A percentile compares a stretch with the other conserved stretches of the same genome.
Evolutionary conservation across 148 eudicot genomes (phyloP).

Genomic region (Rhododendron williamsianum): DNA sequence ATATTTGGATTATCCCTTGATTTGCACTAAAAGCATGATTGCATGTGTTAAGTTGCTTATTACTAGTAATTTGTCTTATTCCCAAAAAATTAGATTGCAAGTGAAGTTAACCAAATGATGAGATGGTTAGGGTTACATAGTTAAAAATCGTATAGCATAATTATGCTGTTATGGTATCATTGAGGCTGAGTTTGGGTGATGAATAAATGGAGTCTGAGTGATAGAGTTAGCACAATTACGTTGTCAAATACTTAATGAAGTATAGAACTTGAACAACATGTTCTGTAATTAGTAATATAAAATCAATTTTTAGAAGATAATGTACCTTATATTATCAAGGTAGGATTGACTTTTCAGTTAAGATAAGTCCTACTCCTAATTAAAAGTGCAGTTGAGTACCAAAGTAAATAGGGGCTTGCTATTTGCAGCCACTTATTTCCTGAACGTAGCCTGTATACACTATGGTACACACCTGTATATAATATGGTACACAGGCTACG

Average conservation of each 20-base stretch:
- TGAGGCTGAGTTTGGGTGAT: neutral
- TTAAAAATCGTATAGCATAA: neutral
- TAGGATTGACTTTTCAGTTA: neutral
- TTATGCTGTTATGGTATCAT: neutral
- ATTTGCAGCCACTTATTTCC: too few relatives aligned
- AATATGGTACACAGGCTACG: too few relatives aligned
- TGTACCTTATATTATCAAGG: neutral
- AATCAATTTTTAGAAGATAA: neutral
- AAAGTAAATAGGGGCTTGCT: too few relatives aligned
- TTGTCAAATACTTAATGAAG: neutral
- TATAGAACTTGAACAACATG: too few relatives aligned
- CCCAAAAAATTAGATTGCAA: neutral
- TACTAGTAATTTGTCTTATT: too few relatives aligned
- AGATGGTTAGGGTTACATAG: neutral
- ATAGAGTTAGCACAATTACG: neutral
- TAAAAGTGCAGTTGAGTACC: neutral
- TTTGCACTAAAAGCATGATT: neutral
- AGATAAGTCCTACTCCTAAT: too few relatives aligned
- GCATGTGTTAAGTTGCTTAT: too few relatives aligned
- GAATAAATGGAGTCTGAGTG: neutral
- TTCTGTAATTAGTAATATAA: neutral
- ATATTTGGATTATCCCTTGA: neutral
- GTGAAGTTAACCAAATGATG: neutral
- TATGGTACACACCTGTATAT: too few relatives aligned
- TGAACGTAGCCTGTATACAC: too few relatives aligned